A percentile compares a stretch with the other conserved stretches of the same genome.
phyloP scores from a whole-genome alignment of 768 basidiomycete species.

The Imleria badia region DNA sequence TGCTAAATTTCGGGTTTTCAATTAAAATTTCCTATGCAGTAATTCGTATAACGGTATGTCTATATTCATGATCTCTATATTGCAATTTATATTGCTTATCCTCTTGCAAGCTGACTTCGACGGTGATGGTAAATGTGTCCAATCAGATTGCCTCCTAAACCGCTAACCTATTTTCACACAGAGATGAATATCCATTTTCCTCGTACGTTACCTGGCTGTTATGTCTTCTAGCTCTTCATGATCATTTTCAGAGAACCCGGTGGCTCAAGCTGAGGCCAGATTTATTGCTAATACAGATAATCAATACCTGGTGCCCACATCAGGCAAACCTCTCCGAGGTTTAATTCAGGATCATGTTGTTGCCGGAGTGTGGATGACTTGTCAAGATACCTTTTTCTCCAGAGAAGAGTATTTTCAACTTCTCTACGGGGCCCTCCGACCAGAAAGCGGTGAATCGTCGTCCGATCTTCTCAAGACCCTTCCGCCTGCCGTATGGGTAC shows the following conservation, averaged over 20 bases:
- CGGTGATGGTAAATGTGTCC: constrained; percentile 66
- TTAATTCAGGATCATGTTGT: constrained; percentile 99
- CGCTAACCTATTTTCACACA: constrained; percentile 29
- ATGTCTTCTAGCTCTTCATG: neutral
- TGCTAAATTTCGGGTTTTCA: neutral
- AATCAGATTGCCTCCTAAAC: neutral
- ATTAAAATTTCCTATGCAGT: constrained; percentile 41
- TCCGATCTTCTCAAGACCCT: constrained; percentile 69
- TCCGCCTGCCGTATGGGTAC: constrained; percentile 92
- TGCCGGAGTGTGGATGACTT: constrained; percentile 99
- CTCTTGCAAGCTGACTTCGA: constrained; percentile 76
- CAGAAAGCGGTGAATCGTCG: constrained; percentile 71
- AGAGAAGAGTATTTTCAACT: constrained; percentile 96
- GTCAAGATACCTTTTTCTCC: constrained; percentile 91
- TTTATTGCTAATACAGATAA: constrained; percentile 97
- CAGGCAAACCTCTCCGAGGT: constrained; percentile 95
- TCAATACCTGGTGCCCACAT: constrained; percentile 98
- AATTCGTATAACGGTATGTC: constrained; percentile 93
- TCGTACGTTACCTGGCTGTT: constrained; percentile 51
- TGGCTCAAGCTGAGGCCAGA: constrained; percentile 91
- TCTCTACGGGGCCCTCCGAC: constrained; percentile 89
- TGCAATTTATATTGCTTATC: constrained; percentile 5
- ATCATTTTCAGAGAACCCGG: constrained; percentile 72
- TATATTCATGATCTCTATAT: constrained; percentile 4
- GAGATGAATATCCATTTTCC: constrained; percentile 99